Base-by-base conservation (phyloP, 495 filamentous ascomycete genomes). In the Neurospora sp. region DNA sequence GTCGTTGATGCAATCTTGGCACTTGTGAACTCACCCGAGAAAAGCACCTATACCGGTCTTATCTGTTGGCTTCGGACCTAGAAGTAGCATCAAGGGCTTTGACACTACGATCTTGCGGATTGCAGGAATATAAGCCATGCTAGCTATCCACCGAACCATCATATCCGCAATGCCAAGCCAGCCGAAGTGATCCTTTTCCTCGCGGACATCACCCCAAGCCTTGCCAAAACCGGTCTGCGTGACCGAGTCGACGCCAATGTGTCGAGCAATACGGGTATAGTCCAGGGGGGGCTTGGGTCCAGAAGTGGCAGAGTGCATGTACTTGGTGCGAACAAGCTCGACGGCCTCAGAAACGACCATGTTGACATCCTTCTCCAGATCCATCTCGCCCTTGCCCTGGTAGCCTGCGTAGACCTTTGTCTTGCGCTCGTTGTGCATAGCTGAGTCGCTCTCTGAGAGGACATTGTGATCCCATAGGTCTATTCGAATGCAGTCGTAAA, bases 201-300 rank as follows among this genome's bases (percentile, higher is more conserved):
- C 54, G 54, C 54, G 69, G 41, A 74, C 12, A 39, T 48, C 12
- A 10, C 69, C 72, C 66, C 62, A 75, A 0, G 69, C 40, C 44
- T 66, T 18, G 76, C 91, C 76, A 48, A 84, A 84, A 76, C 89
- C 80, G 4, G 84, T 73, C 10, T 79, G 79, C 6, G 82, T 81
- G 71, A 86, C 83, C 3, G 85, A 74, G 72, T 88, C 86, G n/a
- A 87, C 73, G 8, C 27, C 23, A 23, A 75, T 71, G 39, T 46
- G 66, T 54, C 74, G 27, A 38, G 72, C 69, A 37, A 69, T 38
- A 5, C 37, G 27, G 7, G 69, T 31, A 62, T 39, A 76, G 37
- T 72, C 70, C 35, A 72, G 14, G 6, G 12, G 6, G 12, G 27
- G 27, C 54, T 62, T 62, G 54, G 54, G 27, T 18, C 23, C 84